Evolutionary conservation across 257 asterid genomes (phyloP).

Genomic region (Nemophila menziesii): DNA sequence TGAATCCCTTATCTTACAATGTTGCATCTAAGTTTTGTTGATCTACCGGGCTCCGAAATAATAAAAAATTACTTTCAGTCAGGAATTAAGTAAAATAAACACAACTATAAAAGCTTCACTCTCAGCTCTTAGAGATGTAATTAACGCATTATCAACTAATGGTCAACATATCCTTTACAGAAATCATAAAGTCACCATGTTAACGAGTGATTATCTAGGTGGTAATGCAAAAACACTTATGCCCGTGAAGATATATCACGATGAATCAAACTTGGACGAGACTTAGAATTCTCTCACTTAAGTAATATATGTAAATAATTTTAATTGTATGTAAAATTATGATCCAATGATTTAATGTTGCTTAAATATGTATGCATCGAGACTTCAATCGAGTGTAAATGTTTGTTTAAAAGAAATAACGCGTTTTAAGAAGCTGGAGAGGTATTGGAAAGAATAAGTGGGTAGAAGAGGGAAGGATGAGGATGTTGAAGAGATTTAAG

Average conservation of each 20-base stretch:
- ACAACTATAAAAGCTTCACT: constrained; percentile 94
- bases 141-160: constrained; percentile 75
- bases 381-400: constrained; percentile 80
- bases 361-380: constrained; percentile 67
- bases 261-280: constrained; percentile 91
- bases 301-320: not conserved
- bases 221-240: constrained; percentile 95
- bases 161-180: constrained; percentile 91
- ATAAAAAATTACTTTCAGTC: constrained; percentile 83
- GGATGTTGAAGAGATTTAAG: constrained; percentile 79
- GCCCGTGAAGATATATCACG: constrained; percentile 89
- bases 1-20: too few relatives aligned
- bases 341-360: not conserved
- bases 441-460: constrained; percentile 84
- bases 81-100: constrained; percentile 89
- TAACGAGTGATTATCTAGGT: constrained; percentile 96
- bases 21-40: constrained; percentile 87
- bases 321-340: not conserved
- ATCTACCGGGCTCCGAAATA: constrained; percentile 98
- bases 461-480: constrained; percentile 76
- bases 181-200: constrained; percentile 91
- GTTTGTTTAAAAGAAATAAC: constrained; percentile 87
- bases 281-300: constrained; percentile 85
- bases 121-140: constrained; percentile 94
- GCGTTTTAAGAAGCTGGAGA: constrained; percentile 68